Evolutionary conservation across 768 basidiomycete genomes (phyloP), one percentile per base, ranked within the genome.

Genomic region (Suillus spraguei): DNA sequence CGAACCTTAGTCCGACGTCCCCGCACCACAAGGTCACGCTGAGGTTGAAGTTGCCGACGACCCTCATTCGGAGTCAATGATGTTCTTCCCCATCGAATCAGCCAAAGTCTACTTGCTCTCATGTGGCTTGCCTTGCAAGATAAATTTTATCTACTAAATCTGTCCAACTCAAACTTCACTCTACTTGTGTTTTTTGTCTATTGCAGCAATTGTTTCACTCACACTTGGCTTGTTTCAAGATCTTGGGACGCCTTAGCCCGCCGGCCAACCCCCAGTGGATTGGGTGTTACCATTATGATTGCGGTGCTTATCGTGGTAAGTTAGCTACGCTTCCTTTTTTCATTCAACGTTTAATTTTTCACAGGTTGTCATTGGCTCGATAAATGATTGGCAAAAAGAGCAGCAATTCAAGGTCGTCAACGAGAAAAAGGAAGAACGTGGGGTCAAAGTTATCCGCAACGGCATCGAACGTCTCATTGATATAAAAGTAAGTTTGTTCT

Each of bases 321-420:
- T 78, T 39, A 5, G 49, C 17, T 50, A n/a, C 2, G 41, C 24
- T 42, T 55, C 20, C 16, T n/a, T n/a, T n/a, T 42, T 8, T 60
- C 17, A 32, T 58, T 35, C 17, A 55, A 10, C 13, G 62, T 22
- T 68, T 35, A 42, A 17, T 20, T n/a, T 24, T 41, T 3, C 38
- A 2, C 64, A 91, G 90, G 89, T 94, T 63, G 69, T 94, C 49
- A 97, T 99, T 62, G 97, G 97, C 36, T 95, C 95, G 14, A 68
- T 98, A 50, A 99, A 98, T 71, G 97, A 99, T 76, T 99, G 93
- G 91, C 95, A 98, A 77, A 99, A 99, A 77, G 97, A 99, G 76
- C 88, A 89, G 2, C 97, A 99, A 77, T 99, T 99, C 81, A 88
- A 90, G 70, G 82, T 81, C 22, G 84, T 99, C 47, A 99, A 98